A percentile compares a stretch with the other conserved stretches of the same genome.
These are phyloP conservation scores for Eragrostis tef DNA, from an alignment of 202 grass and related monocot species.

Conservation along the genomic window DNA sequence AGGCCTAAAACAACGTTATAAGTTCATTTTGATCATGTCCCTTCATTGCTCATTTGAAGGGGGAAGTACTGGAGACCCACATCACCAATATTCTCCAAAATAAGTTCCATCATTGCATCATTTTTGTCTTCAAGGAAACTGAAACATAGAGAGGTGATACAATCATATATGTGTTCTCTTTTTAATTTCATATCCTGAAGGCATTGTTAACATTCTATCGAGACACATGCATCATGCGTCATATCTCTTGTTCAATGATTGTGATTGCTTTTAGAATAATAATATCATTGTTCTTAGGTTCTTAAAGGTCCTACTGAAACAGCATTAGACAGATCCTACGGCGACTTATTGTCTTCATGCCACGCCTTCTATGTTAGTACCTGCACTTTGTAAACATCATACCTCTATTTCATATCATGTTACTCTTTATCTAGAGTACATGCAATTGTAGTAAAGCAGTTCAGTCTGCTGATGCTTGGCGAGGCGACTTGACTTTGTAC, in stretches of 20 bases:
- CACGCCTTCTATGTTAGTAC: neutral
- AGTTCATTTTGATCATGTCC: constrained; percentile 27
- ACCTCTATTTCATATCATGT: neutral
- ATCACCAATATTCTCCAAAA: constrained; percentile 15
- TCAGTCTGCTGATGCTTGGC: neutral
- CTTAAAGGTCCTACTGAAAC: constrained; percentile 40
- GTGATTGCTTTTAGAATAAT: constrained; percentile 41
- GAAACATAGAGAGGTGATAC: neutral
- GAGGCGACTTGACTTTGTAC: neutral
- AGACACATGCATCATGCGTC: constrained; percentile 17
- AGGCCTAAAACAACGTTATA: constrained; percentile 6
- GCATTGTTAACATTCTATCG: constrained; percentile 38
- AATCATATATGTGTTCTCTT: neutral
- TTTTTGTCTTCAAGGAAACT: constrained; percentile 3
- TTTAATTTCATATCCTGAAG: neutral
- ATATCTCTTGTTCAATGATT: constrained; percentile 47
- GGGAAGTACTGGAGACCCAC: neutral
- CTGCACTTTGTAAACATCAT: neutral
- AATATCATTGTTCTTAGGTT: constrained; percentile 43
- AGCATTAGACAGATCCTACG: constrained; percentile 39
- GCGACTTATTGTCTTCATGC: constrained; percentile 27
- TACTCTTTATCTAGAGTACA: neutral
- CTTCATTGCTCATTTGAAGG: constrained; percentile 7
- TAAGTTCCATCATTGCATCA: constrained; percentile 6
- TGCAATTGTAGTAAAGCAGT: neutral